Evolutionary conservation across 768 basidiomycete genomes (phyloP).

Genomic region (Crucibulum laeve): DNA sequence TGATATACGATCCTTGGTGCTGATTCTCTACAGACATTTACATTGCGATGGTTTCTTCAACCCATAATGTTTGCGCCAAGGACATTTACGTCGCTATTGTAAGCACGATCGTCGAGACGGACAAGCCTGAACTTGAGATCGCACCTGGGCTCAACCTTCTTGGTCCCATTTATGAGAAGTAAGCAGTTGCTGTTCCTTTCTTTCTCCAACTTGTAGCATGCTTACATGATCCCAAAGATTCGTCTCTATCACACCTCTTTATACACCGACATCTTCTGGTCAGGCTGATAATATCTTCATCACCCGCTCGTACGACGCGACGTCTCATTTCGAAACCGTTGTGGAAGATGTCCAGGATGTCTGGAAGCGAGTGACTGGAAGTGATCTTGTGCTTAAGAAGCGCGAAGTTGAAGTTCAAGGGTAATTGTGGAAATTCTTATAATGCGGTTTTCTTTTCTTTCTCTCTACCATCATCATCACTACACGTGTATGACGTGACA

Average conservation of each 20-base stretch:
- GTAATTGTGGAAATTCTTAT: slow-evolving; percentile 14
- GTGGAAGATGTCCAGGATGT: slow-evolving; percentile 97
- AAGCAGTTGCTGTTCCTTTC: slow-evolving; percentile 18
- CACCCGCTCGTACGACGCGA: slow-evolving; percentile 97
- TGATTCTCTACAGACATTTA: slow-evolving; percentile 76
- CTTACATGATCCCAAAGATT: slow-evolving; percentile 58
- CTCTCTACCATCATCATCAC: background rate
- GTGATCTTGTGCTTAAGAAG: slow-evolving; percentile 83
- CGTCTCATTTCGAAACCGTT: slow-evolving; percentile 98
- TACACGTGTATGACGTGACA: background rate
- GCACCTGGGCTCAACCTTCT: slow-evolving; percentile 88
- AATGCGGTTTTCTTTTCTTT: background rate
- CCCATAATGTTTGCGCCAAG: slow-evolving; percentile 96
- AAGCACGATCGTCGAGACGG: slow-evolving; percentile 96
- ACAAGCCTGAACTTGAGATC: slow-evolving; percentile 88
- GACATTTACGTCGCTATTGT: slow-evolving; percentile 96
- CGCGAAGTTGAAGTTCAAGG: slow-evolving; percentile 67
- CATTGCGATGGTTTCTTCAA: slow-evolving; percentile 94
- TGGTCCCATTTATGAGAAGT: slow-evolving; percentile 94
- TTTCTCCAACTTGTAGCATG: slow-evolving; percentile 4
- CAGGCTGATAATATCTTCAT: slow-evolving; percentile 89
- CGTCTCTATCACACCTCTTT: slow-evolving; percentile 82
- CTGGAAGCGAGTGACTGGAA: slow-evolving; percentile 83
- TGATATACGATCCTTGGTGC: slow-evolving; percentile 1
- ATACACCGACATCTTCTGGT: slow-evolving; percentile 84